Base-by-base conservation (phyloP, 129 eudicot genomes). In the Saposhnikovia divaricata region DNA sequence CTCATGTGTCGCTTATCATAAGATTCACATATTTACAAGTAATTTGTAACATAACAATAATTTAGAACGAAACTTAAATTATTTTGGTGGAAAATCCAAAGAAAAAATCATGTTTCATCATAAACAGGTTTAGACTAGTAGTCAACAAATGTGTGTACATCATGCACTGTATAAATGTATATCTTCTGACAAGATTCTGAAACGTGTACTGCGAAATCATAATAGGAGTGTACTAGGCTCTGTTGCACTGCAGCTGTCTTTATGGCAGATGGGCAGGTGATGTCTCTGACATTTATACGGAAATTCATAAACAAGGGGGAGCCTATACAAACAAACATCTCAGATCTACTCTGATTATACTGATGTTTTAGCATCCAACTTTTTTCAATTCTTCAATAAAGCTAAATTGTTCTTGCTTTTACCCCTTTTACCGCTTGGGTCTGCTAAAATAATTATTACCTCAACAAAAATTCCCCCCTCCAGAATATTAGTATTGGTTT, bases 191-290 rank as follows among this genome's bases (percentile, higher is more conserved):
- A 59, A 59, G 68, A 59, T 59, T 59, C 68, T 59, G 68, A 59
- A 59, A 59, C 68, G 34, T 59, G 68, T 59, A 59, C 68, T n/a
- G 68, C 15, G 34, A 59, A 59, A 59, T 59, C 68, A 59, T 59
- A 59, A 59, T n/a, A 59, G 5, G 68, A 59, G 68, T 59, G 68
- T 59, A 59, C 68, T 59, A 59, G 63, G 68, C 68, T 66, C 72
- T 66, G 72, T 65, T 66, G 72, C 72, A 66, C 72, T 66, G 72
- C 21, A 13, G 72, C 40, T 66, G 72, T 66, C 72, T 66, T 66
- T 66, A 66, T 66, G 72, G 72, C 72, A 27, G 72, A 66, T 28
- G 72, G 72, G 72, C 72, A 66, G 72, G 72, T 66, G 72, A 66
- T 66, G 72, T 66, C 39, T 66, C 72, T 66, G 72, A 66, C 72